phyloP scores from a whole-genome alignment of 139 green algal genomes.

The Trebouxia sp. region DNA sequence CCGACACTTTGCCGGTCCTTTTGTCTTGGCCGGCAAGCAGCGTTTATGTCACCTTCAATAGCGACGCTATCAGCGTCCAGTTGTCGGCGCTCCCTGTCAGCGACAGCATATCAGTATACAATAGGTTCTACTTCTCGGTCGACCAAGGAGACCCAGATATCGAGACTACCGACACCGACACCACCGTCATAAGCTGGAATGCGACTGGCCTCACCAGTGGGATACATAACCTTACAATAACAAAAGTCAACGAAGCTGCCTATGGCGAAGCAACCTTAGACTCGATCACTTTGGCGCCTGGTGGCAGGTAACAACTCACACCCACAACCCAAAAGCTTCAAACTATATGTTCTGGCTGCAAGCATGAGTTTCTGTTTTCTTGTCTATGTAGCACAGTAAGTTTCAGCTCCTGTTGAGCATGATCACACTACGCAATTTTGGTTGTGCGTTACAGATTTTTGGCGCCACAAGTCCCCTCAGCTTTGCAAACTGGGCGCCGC shows the following conservation, averaged over 20 bases:
- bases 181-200: background rate
- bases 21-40: conserved; percentile 3
- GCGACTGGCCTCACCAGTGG: background rate
- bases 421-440: no score
- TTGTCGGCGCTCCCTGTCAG: background rate
- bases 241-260: background rate
- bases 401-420: no score
- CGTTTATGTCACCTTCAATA: background rate
- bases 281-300: background rate
- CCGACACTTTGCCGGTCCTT: background rate
- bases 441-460: background rate
- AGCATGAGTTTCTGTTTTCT: background rate
- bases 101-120: background rate
- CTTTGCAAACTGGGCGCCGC: background rate
- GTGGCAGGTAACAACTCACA: background rate
- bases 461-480: background rate
- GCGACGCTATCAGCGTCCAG: background rate
- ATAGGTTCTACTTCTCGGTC: background rate
- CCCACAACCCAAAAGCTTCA: no score
- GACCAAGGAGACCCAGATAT: background rate
- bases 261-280: background rate
- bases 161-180: background rate
- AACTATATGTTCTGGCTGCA: background rate
- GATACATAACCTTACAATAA: background rate
- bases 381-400: no score